Evolutionary conservation across 1,139 yeast genomes (phyloP), one percentile per base, ranked within the genome.

Genomic region (Zygotorulaspora mrakii): DNA sequence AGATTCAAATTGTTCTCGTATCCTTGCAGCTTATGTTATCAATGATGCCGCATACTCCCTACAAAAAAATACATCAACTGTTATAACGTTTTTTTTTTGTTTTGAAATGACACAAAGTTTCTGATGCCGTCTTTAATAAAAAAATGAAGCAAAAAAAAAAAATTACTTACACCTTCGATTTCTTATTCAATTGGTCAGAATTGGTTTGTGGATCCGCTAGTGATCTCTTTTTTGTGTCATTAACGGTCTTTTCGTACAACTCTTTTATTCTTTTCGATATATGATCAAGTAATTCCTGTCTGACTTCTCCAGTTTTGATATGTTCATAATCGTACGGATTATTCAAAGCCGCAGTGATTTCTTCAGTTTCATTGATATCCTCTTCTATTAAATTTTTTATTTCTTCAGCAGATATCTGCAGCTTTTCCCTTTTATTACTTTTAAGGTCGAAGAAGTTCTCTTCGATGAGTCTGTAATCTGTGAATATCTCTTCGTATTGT

Each of bases 401-500:
- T 17, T 49, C 58, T 4, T 46, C 47, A 11, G 48, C 46, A 2
- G 50, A 45, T 5, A 61, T 56, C 26, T 49, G 50, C 18, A 62
- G 38, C 30, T 56, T 53, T 28, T 48, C 59, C n/a, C 61, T 57
- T 44, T 61, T 62, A 40, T 62, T 62, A 37, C 64, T 60, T 35
- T 61, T 60, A 32, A 61, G 45, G 28, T 57, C 59, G 25, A 62
- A 59, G 39, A 62, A 62, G 33, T 54, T 58, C 35, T 59, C 60
- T 39, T 62, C 66, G 18, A 62, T 40, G 13, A 53, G 41, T 31
- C 53, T 51, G 32, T 59, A 59, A 33, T 56, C 61, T 12, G 58
- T 53, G 25, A 61, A 55, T 26, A 53, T 46, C 17, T 56, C 52
- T 24, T 47, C 58, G 22, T 55, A 48, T 12, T 41, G 43, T 11